phyloP scores from a whole-genome alignment of 225 moss, liverwort and hornwort genomes.

The Sphagnum tenellum region DNA sequence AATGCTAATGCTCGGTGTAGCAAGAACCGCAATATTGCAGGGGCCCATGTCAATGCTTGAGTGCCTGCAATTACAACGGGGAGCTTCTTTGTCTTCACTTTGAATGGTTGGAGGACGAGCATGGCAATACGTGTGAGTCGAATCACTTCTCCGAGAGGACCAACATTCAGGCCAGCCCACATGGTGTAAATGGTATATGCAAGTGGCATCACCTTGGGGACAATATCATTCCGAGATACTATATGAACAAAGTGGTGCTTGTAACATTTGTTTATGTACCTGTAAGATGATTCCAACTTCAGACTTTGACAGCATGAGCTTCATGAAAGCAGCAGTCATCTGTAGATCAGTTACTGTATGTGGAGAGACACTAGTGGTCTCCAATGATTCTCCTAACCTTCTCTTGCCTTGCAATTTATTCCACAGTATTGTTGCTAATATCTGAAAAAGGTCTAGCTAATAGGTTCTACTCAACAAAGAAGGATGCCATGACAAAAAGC shows the following conservation, averaged over 20 bases:
- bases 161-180: slow-evolving; percentile 82
- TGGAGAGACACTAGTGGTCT: too few species aligned
- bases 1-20: slow-evolving; percentile 82
- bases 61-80: slow-evolving; percentile 71
- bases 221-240: slow-evolving; percentile 91
- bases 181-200: slow-evolving; percentile 86
- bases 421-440: too few species aligned
- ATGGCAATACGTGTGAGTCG: slow-evolving; percentile 69
- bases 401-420: too few species aligned
- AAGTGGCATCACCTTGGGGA: slow-evolving; percentile 95
- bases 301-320: too few species aligned
- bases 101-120: slow-evolving; percentile 61
- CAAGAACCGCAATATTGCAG: slow-evolving; percentile 66
- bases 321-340: neutral
- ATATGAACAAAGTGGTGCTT: slow-evolving; percentile 86
- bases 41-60: slow-evolving; percentile 61
- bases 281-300: neutral
- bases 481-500: too few species aligned
- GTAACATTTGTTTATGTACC: slow-evolving; percentile 81
- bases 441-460: too few species aligned
- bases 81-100: slow-evolving; percentile 55
- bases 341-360: neutral
- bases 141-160: slow-evolving; percentile 71
- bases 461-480: too few species aligned
- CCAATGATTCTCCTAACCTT: too few species aligned